A percentile compares a stretch with the other conserved stretches of the same genome.
Evolutionary conservation across 176 grass and related monocot species (phyloP).

Genomic region (Musa itinerans): DNA sequence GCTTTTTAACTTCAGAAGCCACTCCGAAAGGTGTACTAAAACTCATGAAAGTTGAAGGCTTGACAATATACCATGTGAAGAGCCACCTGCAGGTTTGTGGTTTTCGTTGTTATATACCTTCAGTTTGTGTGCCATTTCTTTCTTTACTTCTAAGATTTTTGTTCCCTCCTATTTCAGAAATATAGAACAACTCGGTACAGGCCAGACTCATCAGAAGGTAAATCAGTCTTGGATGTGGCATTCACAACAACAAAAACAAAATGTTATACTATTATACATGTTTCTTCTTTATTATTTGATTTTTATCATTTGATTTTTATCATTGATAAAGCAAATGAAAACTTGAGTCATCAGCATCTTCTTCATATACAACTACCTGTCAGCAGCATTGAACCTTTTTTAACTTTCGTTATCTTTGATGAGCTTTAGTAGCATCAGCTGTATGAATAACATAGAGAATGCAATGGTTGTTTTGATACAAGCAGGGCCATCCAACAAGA

Average conservation of each 20-base stretch:
- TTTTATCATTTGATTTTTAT: too few species aligned
- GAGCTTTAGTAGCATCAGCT: not conserved
- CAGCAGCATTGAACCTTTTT: too few species aligned
- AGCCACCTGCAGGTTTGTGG: conserved; percentile 63
- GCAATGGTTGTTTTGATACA: not conserved
- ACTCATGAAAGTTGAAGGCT: conserved; percentile 67
- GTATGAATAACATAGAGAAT: not conserved
- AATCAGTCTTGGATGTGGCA: not conserved
- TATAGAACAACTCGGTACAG: conserved; percentile 39
- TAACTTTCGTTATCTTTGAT: not conserved
- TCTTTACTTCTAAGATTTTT: not conserved
- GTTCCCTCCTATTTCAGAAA: conserved; percentile 44
- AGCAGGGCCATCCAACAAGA: conserved; percentile 2
- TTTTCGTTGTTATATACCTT: conserved; percentile 9
- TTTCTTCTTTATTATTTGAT: too few species aligned
- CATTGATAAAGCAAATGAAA: too few species aligned
- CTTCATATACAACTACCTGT: too few species aligned
- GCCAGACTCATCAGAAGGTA: conserved; percentile 50
- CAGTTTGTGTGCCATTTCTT: not conserved
- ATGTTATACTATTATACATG: too few species aligned
- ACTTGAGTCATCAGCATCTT: too few species aligned
- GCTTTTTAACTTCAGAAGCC: conserved; percentile 45
- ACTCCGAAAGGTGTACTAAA: conserved; percentile 83
- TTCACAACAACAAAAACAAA: too few species aligned
- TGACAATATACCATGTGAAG: conserved; percentile 91